Evolutionary conservation across 2,329 filamentous ascomycete genomes (phyloP).

Genomic region (Ascochyta pisi): DNA sequence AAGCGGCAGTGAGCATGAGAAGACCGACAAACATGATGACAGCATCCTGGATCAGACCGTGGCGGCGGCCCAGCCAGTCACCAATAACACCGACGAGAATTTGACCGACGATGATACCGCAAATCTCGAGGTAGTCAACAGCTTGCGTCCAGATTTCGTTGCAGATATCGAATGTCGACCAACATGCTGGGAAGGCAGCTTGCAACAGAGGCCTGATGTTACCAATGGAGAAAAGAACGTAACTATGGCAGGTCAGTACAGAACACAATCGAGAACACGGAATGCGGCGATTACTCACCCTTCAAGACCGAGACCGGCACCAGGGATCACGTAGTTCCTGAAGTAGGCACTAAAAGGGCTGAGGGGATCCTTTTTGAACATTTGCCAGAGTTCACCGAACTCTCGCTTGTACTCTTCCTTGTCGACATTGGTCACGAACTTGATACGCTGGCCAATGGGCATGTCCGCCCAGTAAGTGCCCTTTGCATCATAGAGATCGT

Average conservation of each 20-base stretch:
- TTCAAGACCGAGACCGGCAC: conserved; percentile 89
- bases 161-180: conserved; percentile 71
- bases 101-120: conserved; percentile 92
- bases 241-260: conserved; percentile 58
- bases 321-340: conserved; percentile 88
- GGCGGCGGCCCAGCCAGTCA: conserved; percentile 87
- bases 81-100: conserved; percentile 82
- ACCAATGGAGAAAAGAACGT: conserved; percentile 95
- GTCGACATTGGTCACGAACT: conserved; percentile 80
- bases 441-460: conserved; percentile 70
- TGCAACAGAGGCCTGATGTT: conserved; percentile 86
- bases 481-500: conserved; percentile 82
- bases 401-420: conserved; percentile 73
- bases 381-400: conserved; percentile 69
- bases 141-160: conserved; percentile 80
- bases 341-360: conserved; percentile 87
- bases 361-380: conserved; percentile 87
- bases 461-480: conserved; percentile 95
- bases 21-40: conserved; percentile 93
- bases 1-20: conserved; percentile 87
- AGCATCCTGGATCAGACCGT: conserved; percentile 95
- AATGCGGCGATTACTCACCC: conserved; percentile 50
- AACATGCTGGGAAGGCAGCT: conserved; percentile 78
- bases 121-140: conserved; percentile 90
- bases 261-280: neutral